Evolutionary conservation across 306 rosid genomes (phyloP).

Genomic region (Echinosophora koreensis): DNA sequence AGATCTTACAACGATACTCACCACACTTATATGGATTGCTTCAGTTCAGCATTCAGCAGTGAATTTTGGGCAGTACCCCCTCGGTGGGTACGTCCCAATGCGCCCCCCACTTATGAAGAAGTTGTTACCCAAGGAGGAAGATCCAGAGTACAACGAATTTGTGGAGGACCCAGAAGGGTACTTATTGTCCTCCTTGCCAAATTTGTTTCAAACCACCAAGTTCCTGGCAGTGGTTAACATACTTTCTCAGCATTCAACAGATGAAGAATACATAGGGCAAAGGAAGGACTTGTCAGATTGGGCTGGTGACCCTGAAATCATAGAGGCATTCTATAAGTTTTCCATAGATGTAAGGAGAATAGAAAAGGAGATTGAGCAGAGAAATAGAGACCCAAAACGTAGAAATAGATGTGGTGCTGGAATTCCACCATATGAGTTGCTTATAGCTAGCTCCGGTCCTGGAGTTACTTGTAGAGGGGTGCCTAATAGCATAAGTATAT

Average conservation of each 20-base stretch:
- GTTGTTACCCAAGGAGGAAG: conserved; percentile 64
- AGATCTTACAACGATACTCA: conserved; percentile 46
- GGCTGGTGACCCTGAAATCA: conserved; percentile 47
- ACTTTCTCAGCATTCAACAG: conserved; percentile 43
- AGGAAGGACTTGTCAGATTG: conserved; percentile 48
- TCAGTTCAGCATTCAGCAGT: conserved; percentile 56
- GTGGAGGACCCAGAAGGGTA: conserved; percentile 45
- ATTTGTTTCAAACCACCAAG: conserved; percentile 47
- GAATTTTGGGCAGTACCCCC: conserved; percentile 53
- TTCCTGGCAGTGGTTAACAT: conserved; percentile 49
- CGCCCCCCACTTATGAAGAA: conserved; percentile 77
- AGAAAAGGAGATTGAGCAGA: conserved; percentile 50
- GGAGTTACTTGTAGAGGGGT: conserved; percentile 53
- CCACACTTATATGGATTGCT: conserved; percentile 48
- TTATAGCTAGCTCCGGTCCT: conserved; percentile 47
- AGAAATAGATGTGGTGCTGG: conserved; percentile 56
- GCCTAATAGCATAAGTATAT: conserved; percentile 51
- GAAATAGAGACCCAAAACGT: conserved; percentile 42
- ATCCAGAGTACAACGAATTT: conserved; percentile 38
- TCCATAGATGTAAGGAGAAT: conserved; percentile 49
- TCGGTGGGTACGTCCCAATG: conserved; percentile 77
- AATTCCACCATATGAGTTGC: conserved; percentile 55
- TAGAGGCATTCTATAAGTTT: conserved; percentile 49
- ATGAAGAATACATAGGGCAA: conserved; percentile 51
- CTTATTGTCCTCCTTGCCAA: conserved; percentile 39